A percentile compares a stretch with the other conserved stretches of the same genome.
Conservation (phyloP, 192 early-diverging fungal genomes). For the Coemansia sp. region DNA sequence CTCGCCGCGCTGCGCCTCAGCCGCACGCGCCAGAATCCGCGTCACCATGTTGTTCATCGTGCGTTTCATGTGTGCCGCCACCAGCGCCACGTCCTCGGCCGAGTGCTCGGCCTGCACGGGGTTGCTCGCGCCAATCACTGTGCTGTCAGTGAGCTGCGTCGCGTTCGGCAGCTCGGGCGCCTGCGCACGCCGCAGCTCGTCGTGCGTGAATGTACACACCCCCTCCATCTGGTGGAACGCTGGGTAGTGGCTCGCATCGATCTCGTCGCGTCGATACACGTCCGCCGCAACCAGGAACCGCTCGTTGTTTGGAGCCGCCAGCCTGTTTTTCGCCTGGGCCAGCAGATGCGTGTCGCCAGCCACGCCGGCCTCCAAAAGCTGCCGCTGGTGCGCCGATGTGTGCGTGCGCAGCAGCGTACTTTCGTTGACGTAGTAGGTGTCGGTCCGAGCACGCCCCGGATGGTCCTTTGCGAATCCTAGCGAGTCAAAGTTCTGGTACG, state of each 20-base stretch:
- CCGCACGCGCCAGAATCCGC: conserved; percentile 57
- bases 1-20: conserved; percentile 15
- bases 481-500: conserved; percentile 87
- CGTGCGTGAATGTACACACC: conserved; percentile 56
- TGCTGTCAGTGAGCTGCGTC: conserved; percentile 13
- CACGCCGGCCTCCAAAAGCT: conserved; percentile 59
- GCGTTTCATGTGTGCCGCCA: conserved; percentile 69
- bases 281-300: conserved; percentile 92
- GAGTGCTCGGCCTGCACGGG: conserved; percentile 73
- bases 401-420: conserved; percentile 81
- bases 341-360: conserved; percentile 5
- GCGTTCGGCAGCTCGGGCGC: neutral
- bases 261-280: conserved; percentile 95
- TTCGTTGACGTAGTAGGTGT: conserved; percentile 91
- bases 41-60: conserved; percentile 81
- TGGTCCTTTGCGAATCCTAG: conserved; percentile 80
- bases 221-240: conserved; percentile 99
- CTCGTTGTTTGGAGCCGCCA: conserved; percentile 34
- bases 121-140: conserved; percentile 58
- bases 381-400: conserved; percentile 90
- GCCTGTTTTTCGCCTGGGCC: conserved; percentile 25
- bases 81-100: conserved; percentile 49
- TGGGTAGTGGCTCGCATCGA: conserved; percentile 93
- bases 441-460: conserved; percentile 71
- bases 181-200: conserved; percentile 14